Base-by-base conservation (phyloP, 768 basidiomycete genomes). In the Trametes maxima region DNA sequence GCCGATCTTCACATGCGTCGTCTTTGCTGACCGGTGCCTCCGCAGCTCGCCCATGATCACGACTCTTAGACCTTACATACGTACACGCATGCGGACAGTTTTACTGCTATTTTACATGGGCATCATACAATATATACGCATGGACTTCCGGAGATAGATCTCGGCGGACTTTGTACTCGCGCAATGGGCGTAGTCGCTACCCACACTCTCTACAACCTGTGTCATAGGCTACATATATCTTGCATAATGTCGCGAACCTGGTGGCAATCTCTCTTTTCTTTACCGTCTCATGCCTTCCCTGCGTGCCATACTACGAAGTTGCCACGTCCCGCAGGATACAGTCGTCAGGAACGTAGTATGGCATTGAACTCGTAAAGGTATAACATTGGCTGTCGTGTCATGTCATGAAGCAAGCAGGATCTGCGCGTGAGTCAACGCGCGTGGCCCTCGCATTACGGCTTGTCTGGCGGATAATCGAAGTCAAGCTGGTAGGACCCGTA, bases 401-500 rank as follows among this genome's bases (percentile, higher is more conserved):
- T 42, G 40, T 14, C 40, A 42, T 13, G 12, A 42, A 14, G 3
- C 3, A 13, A n/a, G 13, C 40, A 42, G 40, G 3, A 33, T 11
- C 40, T 13, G n/a, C 40, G 13, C 40, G 40, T 42, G n/a, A 42
- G 40, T 42, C 4, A 4, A 42, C 4, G 12, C n/a, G n/a, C 14
- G 12, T 3, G 40, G 28, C 28, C 8, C 28, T 3, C 28, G 8
- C 28, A 8, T n/a, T 51, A 51, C 12, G n/a, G 49, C 58, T 61
- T 56, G 21, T 50, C 60, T 0, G 47, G 33, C n/a, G 65, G 65
- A 6, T 53, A 35, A 51, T 59, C 57, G 49, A 89, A 87, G 21
- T 86, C 80, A 0, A 80, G 79, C 13, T 81, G 84, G 64, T 88
- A 92, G 61, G 75, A 74, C 14, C 87, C 87, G 63, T 80, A 72